These are phyloP conservation scores for Pythium vanterpoolii DNA, from an alignment of 352 stramenopile species.

Conservation along the genomic window DNA sequence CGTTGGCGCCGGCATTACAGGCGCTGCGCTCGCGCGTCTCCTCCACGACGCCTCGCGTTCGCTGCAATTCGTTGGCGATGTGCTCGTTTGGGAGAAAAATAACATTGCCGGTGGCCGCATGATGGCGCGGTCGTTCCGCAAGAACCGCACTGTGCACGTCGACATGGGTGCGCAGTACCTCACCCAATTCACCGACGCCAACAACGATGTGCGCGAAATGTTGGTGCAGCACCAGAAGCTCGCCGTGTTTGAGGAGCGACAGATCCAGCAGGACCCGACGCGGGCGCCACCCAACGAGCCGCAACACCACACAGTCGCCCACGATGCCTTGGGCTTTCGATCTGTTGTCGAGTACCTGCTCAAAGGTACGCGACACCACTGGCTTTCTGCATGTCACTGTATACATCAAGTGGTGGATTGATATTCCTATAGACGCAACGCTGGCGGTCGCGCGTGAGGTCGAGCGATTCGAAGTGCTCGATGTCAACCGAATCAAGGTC, in stretches of 20 bases:
- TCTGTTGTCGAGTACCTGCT: conserved; percentile 53
- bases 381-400: background rate
- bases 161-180: conserved; percentile 73
- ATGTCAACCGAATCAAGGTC: conserved; percentile 46
- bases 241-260: conserved; percentile 37
- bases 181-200: conserved; percentile 42
- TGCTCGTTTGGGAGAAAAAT: conserved; percentile 71
- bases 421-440: conserved; percentile 30
- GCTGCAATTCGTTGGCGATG: conserved; percentile 20
- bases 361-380: conserved; percentile 22
- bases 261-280: conserved; percentile 49
- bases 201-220: conserved; percentile 51
- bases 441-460: conserved; percentile 41
- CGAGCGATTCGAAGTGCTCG: conserved; percentile 51
- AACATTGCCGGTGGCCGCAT: conserved; percentile 60
- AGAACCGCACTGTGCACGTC: conserved; percentile 51
- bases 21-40: conserved; percentile 45
- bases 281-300: conserved; percentile 22
- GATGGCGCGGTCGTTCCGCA: conserved; percentile 64
- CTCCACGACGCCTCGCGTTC: conserved; percentile 35
- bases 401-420: background rate
- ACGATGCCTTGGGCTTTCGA: conserved; percentile 44
- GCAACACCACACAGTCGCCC: conserved; percentile 39
- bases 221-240: conserved; percentile 31
- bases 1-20: conserved; percentile 60